A percentile compares a stretch with the other conserved stretches of the same genome.
phyloP scores from a whole-genome alignment of 2,329 filamentous ascomycete genomes.

The Fusarium sp. region DNA sequence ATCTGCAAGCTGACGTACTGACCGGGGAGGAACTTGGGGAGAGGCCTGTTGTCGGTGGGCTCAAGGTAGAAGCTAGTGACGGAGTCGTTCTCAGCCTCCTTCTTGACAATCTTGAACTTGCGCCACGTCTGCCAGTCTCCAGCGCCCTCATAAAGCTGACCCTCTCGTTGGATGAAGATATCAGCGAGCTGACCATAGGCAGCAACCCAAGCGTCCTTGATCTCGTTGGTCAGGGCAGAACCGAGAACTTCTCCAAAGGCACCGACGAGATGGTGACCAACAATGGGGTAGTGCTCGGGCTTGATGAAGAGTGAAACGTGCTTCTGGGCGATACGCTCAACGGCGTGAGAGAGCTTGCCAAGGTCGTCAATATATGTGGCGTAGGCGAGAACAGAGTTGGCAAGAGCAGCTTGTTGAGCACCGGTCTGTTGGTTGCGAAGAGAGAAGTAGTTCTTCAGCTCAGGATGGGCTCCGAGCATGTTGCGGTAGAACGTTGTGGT shows the following conservation, averaged over 20 bases:
- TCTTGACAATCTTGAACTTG: slow-evolving; percentile 70
- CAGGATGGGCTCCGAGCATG: slow-evolving; percentile 75
- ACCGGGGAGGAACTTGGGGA: slow-evolving; percentile 77
- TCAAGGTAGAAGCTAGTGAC: slow-evolving; percentile 80
- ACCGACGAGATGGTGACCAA: slow-evolving; percentile 77
- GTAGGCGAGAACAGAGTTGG: slow-evolving; percentile 79
- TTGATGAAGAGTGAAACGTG: slow-evolving; percentile 80
- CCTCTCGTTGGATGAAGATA: slow-evolving; percentile 78
- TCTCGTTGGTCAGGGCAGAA: slow-evolving; percentile 74
- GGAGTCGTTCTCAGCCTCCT: slow-evolving; percentile 71
- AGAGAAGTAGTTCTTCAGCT: slow-evolving; percentile 80
- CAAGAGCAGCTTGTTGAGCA: slow-evolving; percentile 79
- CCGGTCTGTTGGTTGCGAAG: slow-evolving; percentile 77
- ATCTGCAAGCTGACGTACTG: slow-evolving; percentile 81
- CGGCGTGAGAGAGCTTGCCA: slow-evolving; percentile 67
- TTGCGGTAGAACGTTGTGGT: slow-evolving; percentile 81
- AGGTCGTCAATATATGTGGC: slow-evolving; percentile 81
- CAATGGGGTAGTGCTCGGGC: slow-evolving; percentile 79
- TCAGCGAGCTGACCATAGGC: slow-evolving; percentile 81
- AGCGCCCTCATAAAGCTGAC: slow-evolving; percentile 69
- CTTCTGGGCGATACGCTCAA: slow-evolving; percentile 82
- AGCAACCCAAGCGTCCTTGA: slow-evolving; percentile 79
- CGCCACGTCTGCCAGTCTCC: slow-evolving; percentile 65
- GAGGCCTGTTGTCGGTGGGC: slow-evolving; percentile 67
- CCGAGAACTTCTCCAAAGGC: slow-evolving; percentile 79